Evolutionary conservation across 257 asterid genomes (phyloP).

Genomic region (Jacaranda copaia): DNA sequence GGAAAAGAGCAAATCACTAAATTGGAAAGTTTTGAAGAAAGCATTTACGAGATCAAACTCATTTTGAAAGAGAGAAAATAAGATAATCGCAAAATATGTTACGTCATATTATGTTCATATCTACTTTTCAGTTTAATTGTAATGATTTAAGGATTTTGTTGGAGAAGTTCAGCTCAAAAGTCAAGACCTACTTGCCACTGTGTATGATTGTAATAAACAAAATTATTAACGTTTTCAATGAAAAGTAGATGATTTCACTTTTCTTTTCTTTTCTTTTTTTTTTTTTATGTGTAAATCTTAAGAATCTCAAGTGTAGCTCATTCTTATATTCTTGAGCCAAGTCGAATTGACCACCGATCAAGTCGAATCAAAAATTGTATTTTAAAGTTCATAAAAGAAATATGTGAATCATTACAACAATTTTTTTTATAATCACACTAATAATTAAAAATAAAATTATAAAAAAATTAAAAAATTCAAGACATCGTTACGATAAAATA

Average conservation of each 20-base stretch:
- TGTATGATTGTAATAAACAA: neutral
- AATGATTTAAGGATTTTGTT: neutral
- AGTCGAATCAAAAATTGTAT: too few relatives aligned
- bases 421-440: too few relatives aligned
- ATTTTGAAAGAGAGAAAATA: constrained; percentile 31
- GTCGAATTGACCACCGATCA: too few relatives aligned
- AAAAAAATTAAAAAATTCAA: too few relatives aligned
- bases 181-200: neutral
- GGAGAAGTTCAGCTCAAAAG: neutral
- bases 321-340: too few relatives aligned
- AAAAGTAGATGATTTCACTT: neutral
- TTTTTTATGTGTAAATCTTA: neutral
- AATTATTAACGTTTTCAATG: neutral
- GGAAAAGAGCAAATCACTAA: constrained; percentile 1
- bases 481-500: too few relatives aligned
- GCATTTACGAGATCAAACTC: constrained; percentile 67
- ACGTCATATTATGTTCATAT: neutral
- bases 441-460: too few relatives aligned
- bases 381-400: too few relatives aligned
- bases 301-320: too few relatives aligned
- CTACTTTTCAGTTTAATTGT: neutral
- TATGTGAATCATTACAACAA: too few relatives aligned
- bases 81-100: neutral
- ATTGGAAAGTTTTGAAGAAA: constrained; percentile 64
- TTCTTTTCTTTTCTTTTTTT: too few relatives aligned